A percentile compares a stretch with the other conserved stretches of the same genome.
Evolutionary conservation across 371 early-diverging fungal genomes (phyloP).

Genomic region (Aphelidium insulamus): DNA sequence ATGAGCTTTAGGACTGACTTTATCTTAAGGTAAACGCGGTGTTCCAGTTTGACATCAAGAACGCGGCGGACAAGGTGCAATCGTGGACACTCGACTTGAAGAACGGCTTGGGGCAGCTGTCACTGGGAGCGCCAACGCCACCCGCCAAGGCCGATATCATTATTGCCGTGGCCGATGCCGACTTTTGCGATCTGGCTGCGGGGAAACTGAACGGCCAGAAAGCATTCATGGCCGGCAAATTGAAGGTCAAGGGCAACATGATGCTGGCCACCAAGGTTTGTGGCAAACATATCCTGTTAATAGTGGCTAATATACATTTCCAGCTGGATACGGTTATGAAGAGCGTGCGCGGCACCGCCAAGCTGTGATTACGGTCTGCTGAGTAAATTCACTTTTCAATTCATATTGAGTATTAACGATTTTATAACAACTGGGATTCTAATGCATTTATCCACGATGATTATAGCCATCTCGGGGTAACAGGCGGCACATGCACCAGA

Average conservation of each 20-base stretch:
- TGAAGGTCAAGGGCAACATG: constrained; percentile 75
- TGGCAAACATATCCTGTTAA: too few species aligned
- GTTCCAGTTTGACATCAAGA: constrained; percentile 57
- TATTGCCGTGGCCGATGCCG: constrained; percentile 37
- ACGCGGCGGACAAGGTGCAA: constrained; percentile 15
- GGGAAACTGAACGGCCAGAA: constrained; percentile 66
- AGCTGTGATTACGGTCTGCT: too few species aligned
- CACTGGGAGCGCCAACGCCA: constrained; percentile 6
- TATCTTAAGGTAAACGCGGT: constrained; percentile 63
- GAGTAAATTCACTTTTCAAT: too few species aligned
- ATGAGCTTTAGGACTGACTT: too few species aligned
- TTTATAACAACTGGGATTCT: too few species aligned
- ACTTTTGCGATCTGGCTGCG: constrained; percentile 57
- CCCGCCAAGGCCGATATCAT: constrained; percentile 32
- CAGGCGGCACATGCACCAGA: constrained; percentile 54
- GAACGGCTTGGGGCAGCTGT: constrained; percentile 14
- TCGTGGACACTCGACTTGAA: constrained; percentile 42
- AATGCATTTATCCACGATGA: too few species aligned
- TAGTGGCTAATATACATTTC: too few species aligned
- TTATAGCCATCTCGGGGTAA: constrained; percentile 59
- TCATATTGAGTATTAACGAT: too few species aligned
- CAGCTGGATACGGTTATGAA: too few species aligned
- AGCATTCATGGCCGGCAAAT: constrained; percentile 71
- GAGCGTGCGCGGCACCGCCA: too few species aligned
- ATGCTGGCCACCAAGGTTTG: constrained; percentile 65